These are phyloP conservation scores for Plantago coronopus DNA, from an alignment of 305 asterid genomes.

Conservation along the genomic window DNA sequence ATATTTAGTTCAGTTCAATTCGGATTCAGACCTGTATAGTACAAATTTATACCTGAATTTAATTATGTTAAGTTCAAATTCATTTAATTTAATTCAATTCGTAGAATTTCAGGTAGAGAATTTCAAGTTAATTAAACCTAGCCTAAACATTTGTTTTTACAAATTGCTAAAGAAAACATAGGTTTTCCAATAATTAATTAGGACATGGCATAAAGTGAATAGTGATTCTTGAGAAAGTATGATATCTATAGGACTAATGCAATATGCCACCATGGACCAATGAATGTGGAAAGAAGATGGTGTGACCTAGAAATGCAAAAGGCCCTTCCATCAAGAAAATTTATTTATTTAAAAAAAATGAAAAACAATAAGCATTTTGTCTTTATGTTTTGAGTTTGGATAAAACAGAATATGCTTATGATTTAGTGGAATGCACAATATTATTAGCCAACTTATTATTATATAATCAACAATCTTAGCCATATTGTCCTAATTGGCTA, in stretches of 20 bases:
- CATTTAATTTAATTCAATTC: too few relatives aligned
- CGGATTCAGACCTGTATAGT: too few relatives aligned
- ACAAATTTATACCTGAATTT: too few relatives aligned
- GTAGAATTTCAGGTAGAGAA: too few relatives aligned
- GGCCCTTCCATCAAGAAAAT: conserved; percentile 26
- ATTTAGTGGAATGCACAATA: conserved; percentile 36
- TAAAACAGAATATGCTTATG: conserved; percentile 26
- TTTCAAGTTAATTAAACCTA: too few relatives aligned
- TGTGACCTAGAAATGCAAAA: conserved; percentile 11
- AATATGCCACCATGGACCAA: conserved; percentile 18
- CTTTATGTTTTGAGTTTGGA: not conserved
- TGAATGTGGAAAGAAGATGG: conserved; percentile 7
- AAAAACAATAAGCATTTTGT: conserved; percentile 3
- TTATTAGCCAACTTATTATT: conserved; percentile 22
- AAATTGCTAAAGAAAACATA: too few relatives aligned
- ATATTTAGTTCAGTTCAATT: too few relatives aligned
- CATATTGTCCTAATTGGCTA: conserved; percentile 38
- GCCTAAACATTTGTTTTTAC: too few relatives aligned
- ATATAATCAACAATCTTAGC: conserved; percentile 25
- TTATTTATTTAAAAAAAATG: conserved; percentile 5
- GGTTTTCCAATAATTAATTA: too few relatives aligned
- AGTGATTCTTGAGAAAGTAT: conserved; percentile 26
- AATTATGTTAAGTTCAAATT: too few relatives aligned
- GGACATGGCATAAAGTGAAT: conserved; percentile 23
- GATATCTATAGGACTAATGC: conserved; percentile 23